phyloP scores from a whole-genome alignment of 73 alveolate genomes.

The Urostyla sp. region DNA sequence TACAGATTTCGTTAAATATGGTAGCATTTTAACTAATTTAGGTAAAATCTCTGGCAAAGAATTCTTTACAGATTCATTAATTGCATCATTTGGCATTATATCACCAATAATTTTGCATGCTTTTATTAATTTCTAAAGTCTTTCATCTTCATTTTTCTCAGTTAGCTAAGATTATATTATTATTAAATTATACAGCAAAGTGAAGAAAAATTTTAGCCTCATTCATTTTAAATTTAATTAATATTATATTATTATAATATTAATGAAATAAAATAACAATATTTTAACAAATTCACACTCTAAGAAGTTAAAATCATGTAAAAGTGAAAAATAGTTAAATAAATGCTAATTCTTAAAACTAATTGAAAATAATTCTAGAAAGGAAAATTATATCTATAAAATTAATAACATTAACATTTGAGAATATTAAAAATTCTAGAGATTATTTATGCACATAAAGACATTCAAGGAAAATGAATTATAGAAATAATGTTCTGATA shows the following conservation, averaged over 20 bases:
- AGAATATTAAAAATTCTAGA: background rate
- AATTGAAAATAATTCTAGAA: background rate
- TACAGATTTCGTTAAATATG: slow-evolving; percentile 58
- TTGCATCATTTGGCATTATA: slow-evolving; percentile 62
- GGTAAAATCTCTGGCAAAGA: slow-evolving; percentile 59
- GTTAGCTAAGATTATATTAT: slow-evolving; percentile 6
- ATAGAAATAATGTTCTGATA: slow-evolving; percentile 9
- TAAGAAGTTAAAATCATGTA: too few species aligned
- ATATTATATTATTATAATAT: too few species aligned
- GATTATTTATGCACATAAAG: background rate
- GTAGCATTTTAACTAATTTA: slow-evolving; percentile 65
- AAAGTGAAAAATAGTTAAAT: background rate
- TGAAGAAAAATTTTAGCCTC: slow-evolving; percentile 70
- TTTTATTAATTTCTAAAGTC: slow-evolving; percentile 59
- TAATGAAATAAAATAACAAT: too few species aligned
- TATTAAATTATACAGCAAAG: slow-evolving; percentile 38
- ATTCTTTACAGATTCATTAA: slow-evolving; percentile 45
- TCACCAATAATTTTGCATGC: slow-evolving; percentile 70
- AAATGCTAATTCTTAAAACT: background rate
- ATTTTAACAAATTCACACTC: background rate
- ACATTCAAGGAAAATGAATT: background rate
- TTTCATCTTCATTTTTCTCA: slow-evolving; percentile 53
- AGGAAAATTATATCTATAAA: background rate
- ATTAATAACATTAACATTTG: background rate
- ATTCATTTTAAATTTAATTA: slow-evolving; percentile 34